Percentiles rank a stretch among this genome's conserved stretches.
Conservation (phyloP, 805 yeast genomes). For the Candida dendrica region DNA sequence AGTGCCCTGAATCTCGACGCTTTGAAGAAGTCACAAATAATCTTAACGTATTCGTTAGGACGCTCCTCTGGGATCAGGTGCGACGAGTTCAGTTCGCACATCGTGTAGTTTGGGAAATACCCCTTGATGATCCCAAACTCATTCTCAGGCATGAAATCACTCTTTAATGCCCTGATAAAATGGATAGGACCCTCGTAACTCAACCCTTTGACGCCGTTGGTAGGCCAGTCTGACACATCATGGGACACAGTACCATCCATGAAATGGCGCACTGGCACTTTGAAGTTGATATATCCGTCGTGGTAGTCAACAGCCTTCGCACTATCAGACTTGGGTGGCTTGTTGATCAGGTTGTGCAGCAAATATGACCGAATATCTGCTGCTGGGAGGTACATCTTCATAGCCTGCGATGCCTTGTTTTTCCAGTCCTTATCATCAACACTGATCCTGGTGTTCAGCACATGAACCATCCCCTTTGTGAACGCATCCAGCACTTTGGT, state of each 20-base stretch:
- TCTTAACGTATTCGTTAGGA: constrained; percentile 25
- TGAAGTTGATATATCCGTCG: constrained; percentile 23
- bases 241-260: constrained; percentile 16
- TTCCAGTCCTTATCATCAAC: constrained; percentile 38
- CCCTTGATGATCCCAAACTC: constrained; percentile 14
- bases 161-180: constrained; percentile 19
- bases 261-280: constrained; percentile 26
- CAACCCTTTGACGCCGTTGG: constrained; percentile 11
- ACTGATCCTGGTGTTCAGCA: constrained; percentile 49
- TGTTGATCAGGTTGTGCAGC: constrained; percentile 29
- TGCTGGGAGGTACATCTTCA: constrained; percentile 93
- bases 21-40: constrained; percentile 21
- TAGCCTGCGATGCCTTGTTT: constrained; percentile 85
- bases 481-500: constrained; percentile 27
- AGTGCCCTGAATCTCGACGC: constrained; percentile 11
- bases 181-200: constrained; percentile 14
- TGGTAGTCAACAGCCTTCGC: constrained; percentile 20
- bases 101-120: constrained; percentile 19
- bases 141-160: constrained; percentile 17
- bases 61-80: constrained; percentile 35
- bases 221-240: constrained; percentile 28
- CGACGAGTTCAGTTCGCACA: constrained; percentile 17
- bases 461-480: constrained; percentile 57
- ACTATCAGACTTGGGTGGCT: constrained; percentile 18
- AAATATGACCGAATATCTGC: constrained; percentile 28